Evolutionary conservation across 2,329 filamentous ascomycete species (phyloP).

Genomic region (Ceratocystis huliohia): DNA sequence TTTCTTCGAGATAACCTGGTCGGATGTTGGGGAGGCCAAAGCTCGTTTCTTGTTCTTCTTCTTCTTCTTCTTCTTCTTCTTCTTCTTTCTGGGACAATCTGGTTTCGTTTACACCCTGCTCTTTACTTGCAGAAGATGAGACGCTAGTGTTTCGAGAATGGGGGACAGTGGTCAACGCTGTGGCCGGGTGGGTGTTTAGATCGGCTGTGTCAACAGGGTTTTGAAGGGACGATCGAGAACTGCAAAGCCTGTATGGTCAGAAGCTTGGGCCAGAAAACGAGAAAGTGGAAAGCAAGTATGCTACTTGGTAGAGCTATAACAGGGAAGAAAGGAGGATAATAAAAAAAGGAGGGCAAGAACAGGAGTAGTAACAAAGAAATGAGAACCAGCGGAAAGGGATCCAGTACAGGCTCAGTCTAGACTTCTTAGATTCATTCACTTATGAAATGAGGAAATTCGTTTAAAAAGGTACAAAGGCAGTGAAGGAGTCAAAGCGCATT

Average conservation of each 20-base stretch:
- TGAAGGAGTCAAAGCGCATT: constrained; percentile 15
- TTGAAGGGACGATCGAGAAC: constrained; percentile 12
- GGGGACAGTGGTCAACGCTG: constrained; percentile 2
- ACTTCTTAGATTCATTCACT: background rate
- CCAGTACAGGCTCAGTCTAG: constrained; percentile 4
- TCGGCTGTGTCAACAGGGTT: constrained; percentile 12
- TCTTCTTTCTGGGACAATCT: background rate
- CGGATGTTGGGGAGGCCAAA: background rate
- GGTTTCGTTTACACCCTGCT: background rate
- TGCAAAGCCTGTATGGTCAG: background rate
- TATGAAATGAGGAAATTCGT: constrained; percentile 10
- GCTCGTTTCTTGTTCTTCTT: background rate
- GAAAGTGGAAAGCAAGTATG: background rate
- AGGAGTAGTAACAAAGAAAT: background rate
- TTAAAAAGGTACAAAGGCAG: constrained; percentile 5
- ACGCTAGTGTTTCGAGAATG: constrained; percentile 19
- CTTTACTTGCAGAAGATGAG: constrained; percentile 10
- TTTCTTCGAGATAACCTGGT: background rate
- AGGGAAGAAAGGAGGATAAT: background rate
- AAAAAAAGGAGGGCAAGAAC: background rate
- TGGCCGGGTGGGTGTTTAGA: background rate
- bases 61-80: too few species aligned
- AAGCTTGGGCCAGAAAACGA: constrained; percentile 3
- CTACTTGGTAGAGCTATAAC: background rate
- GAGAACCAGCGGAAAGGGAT: background rate